A percentile compares a stretch with the other conserved stretches of the same genome.
Conservation (phyloP, 257 asterid genomes). For the Fraxinus excelsior region DNA sequence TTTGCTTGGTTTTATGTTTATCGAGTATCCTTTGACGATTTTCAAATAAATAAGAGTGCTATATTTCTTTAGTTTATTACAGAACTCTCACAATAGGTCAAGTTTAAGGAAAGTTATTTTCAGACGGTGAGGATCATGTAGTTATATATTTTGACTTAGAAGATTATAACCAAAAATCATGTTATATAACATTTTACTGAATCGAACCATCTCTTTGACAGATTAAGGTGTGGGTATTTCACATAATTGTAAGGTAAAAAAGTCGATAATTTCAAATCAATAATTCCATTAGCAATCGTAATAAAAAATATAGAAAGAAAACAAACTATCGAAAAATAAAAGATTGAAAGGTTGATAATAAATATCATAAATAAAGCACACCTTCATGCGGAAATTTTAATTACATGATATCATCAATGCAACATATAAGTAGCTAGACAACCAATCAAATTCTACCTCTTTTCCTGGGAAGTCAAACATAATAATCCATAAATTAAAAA, state of each 20-base stretch:
- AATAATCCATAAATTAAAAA: not conserved
- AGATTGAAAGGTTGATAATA: not conserved
- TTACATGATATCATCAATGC: not conserved
- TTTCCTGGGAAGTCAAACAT: not conserved
- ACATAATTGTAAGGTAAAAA: too few species aligned
- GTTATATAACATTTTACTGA: too few species aligned
- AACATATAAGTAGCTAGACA: not conserved
- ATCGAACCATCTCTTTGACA: too few species aligned
- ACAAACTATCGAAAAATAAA: not conserved
- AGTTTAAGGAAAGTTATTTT: slow-evolving; percentile 86
- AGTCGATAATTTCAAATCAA: not conserved
- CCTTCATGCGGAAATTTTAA: not conserved
- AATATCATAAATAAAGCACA: not conserved
- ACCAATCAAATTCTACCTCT: not conserved
- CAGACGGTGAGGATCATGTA: slow-evolving; percentile 65
- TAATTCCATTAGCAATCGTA: not conserved
- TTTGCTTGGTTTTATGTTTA: too few species aligned
- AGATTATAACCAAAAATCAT: too few species aligned
- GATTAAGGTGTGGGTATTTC: too few species aligned
- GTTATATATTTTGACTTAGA: too few species aligned
- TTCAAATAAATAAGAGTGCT: too few species aligned
- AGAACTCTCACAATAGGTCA: slow-evolving; percentile 90
- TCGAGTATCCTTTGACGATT: too few species aligned
- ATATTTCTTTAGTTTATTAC: not conserved
- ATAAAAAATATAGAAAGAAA: not conserved